Percentiles rank a stretch among this genome's conserved stretches.
Evolutionary conservation across 495 filamentous ascomycete genomes (phyloP).

Genomic region (Cercophora samala): DNA sequence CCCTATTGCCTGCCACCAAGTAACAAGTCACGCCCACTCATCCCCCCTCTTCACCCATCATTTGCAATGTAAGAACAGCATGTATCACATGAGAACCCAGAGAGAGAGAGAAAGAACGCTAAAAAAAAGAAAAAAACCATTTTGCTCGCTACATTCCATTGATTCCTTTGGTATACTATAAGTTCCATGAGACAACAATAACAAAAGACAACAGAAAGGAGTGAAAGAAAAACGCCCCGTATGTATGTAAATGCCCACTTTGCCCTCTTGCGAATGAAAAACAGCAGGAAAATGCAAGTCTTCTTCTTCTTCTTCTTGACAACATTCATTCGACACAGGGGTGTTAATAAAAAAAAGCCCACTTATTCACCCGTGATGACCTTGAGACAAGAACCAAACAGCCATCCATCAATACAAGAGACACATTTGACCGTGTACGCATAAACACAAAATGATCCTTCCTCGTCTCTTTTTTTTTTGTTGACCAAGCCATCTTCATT

Average conservation of each 20-base stretch:
- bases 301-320: neutral
- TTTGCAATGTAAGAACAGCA: no score
- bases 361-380: neutral
- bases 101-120: neutral
- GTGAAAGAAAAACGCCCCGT: neutral
- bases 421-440: neutral
- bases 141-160: neutral
- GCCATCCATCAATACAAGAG: slow-evolving; percentile 3
- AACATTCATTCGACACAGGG: neutral
- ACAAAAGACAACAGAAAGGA: neutral
- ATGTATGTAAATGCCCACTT: neutral
- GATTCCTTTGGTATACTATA: neutral
- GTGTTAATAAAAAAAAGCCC: neutral
- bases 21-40: no score
- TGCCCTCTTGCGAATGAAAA: neutral
- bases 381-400: slow-evolving; percentile 5
- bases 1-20: no score
- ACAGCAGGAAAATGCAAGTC: neutral
- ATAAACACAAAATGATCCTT: neutral
- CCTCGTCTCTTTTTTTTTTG: neutral
- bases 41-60: no score
- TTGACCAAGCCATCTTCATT: no score
- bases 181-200: neutral
- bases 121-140: neutral
- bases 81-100: neutral